Evolutionary conservation across 345 rosid genomes (phyloP), one percentile per base, ranked within the genome.

Genomic region (Citrus mangshanensis): DNA sequence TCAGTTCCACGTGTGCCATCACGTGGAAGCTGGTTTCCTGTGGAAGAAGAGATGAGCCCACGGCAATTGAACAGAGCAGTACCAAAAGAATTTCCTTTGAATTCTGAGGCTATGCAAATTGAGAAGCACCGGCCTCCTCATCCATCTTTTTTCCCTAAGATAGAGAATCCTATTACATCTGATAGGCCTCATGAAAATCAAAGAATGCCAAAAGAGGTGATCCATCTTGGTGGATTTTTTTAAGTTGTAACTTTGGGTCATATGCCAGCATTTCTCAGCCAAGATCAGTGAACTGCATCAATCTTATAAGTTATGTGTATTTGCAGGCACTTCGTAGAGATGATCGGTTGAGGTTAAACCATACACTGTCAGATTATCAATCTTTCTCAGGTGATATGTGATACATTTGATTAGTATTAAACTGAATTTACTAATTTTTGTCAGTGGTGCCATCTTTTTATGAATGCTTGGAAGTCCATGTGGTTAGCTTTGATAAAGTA

Each of bases 31-130:
- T 93, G 98, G 98, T 91, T 88, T 85, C 85, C 95, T 16, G 83
- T 77, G 70, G 98, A 93, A 87, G 98, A 94, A 82, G 98, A 93
- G 86, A 93, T 93, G 89, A 91, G 85, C 84, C 95, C 95, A 34
- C 82, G 88, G 77, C 90, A 88, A 82, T 80, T 88, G 79, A 89
- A 87, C 71, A 91, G 89, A 82, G 58, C 88, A 71, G 85, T 54
- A 78, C 46, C 94, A 8, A 93, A 90, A 82, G 98, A 94, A 76
- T 91, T 85, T 81, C 89, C 88, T 62, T 70, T 85, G 68, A 94
- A 89, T 84, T 78, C 93, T 78, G 99, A 91, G 75, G 85, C 84
- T 79, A 82, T 89, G 78, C 92, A 81, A 77, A 73, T 89, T 68
- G 99, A 92, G 73, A 94, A 89, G 84, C 91, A 86, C 34, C 89